These are phyloP conservation scores for Suhomyces pyralidae DNA, from an alignment of 805 yeast species.

Conservation along the genomic window DNA sequence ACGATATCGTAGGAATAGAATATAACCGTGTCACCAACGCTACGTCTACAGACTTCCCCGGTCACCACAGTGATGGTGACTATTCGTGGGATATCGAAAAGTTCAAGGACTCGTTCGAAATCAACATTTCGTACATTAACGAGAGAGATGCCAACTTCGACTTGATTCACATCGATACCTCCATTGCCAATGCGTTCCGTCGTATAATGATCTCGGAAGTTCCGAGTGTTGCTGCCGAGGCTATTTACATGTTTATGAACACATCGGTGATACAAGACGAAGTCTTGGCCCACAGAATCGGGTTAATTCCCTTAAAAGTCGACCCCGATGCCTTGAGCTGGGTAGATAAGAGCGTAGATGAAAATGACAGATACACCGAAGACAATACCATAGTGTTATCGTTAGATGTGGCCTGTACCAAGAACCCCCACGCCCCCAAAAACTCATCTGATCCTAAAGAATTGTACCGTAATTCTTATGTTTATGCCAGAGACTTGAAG, in stretches of 20 bases:
- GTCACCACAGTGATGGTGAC: slow-evolving; percentile 63
- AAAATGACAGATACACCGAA: slow-evolving; percentile 69
- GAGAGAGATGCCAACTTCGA: slow-evolving; percentile 84
- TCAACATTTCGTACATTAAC: slow-evolving; percentile 61
- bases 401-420: slow-evolving; percentile 78
- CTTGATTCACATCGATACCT: slow-evolving; percentile 80
- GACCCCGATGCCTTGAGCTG: slow-evolving; percentile 88
- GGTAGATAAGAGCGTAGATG: slow-evolving; percentile 67
- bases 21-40: slow-evolving; percentile 90
- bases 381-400: slow-evolving; percentile 85
- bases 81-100: slow-evolving; percentile 80
- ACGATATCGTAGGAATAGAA: slow-evolving; percentile 75
- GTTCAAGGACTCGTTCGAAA: slow-evolving; percentile 65
- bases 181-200: slow-evolving; percentile 93
- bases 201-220: slow-evolving; percentile 96
- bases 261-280: slow-evolving; percentile 97
- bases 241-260: slow-evolving; percentile 85
- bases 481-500: slow-evolving; percentile 84
- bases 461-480: slow-evolving; percentile 76
- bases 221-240: slow-evolving; percentile 93
- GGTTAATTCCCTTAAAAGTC: slow-evolving; percentile 83
- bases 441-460: slow-evolving; percentile 78
- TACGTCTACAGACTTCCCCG: slow-evolving; percentile 89
- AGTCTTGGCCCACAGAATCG: slow-evolving; percentile 92
- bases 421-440: slow-evolving; percentile 78